Evolutionary conservation across 257 asterid species (phyloP).

Genomic region (Solanum virginianum): DNA sequence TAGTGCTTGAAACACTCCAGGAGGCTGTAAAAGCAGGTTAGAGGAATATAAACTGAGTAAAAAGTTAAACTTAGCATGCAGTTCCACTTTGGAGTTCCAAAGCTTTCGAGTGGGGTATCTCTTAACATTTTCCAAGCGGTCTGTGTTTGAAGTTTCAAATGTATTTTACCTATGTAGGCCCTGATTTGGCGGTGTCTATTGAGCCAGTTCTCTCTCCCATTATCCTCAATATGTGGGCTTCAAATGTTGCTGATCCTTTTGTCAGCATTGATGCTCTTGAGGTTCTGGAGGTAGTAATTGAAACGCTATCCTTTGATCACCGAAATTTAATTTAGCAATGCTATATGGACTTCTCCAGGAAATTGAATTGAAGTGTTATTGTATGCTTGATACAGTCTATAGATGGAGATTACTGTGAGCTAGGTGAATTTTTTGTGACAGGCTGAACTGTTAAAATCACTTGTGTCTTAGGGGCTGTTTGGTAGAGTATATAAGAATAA

Average conservation of each 20-base stretch:
- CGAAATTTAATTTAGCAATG: neutral
- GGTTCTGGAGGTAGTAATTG: conserved; percentile 69
- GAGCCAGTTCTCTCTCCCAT: conserved; percentile 80
- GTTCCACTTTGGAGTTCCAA: neutral
- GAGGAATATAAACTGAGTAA: neutral
- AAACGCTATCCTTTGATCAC: neutral
- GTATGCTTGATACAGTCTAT: neutral
- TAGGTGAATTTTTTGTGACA: neutral
- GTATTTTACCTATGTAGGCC: conserved; percentile 36
- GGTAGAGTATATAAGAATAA: too few relatives aligned
- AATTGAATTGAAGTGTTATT: neutral
- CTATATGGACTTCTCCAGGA: neutral
- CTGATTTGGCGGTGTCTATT: conserved; percentile 42
- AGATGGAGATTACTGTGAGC: neutral
- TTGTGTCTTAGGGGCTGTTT: neutral
- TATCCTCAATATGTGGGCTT: conserved; percentile 91
- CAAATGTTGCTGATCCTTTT: conserved; percentile 91
- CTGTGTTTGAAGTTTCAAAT: neutral
- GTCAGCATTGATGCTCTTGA: conserved; percentile 91
- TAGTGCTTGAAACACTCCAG: conserved; percentile 84
- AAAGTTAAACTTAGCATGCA: neutral
- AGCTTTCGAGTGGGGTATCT: neutral
- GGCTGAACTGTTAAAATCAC: neutral
- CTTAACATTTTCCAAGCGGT: neutral
- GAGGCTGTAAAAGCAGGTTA: conserved; percentile 84